Evolutionary conservation across 2,329 filamentous ascomycete species (phyloP), one percentile per base, ranked within the genome.

Genomic region (Allantophomopsis cytisporea): DNA sequence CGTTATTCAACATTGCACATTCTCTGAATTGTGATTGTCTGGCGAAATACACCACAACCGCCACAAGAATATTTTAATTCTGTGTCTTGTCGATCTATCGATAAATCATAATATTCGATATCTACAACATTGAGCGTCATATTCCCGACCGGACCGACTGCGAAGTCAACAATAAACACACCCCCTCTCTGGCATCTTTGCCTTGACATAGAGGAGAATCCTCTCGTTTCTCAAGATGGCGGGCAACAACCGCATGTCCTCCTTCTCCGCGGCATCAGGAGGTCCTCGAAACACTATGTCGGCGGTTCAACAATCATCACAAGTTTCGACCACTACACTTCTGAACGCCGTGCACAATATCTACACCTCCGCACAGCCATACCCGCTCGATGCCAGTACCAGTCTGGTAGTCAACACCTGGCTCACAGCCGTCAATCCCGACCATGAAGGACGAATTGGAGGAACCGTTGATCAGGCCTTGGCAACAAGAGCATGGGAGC

Each of bases 371-470:
- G 79, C 78, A 21, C 77, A 86, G 53, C 76, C 89, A n/a, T 91
- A 94, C 58, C 71, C 72, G 45, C 73, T 98, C 35, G 91, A 98
- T 60, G 80, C 87, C 36, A 86, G 85, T 49, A 91, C 88, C 30
- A 94, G 86, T 57, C 60, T 96, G 31, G 88, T 91, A 0, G 86
- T 96, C 48, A 96, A 96, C 63, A 95, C 87, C 41, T 95, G 88
- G 88, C 71, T 91, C 39, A 94, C 85, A 3, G 84, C 85, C 14
- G 70, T 76, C 20, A 83, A 83, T 48, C 64, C 73, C 17, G 76
- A 80, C 31, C 69, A 74, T 2, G 75, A 86, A 52, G 83, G 82
- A 31, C 69, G 73, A 41, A 66, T 69, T 36, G 84, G 83, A 38
- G 84, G 83, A 39, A 87, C 83, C 7, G 75, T 96, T 33, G 91